Percentiles rank a stretch among this genome's conserved stretches.
phyloP scores from a whole-genome alignment of 78 protist genomes.

The Isochrysis galbana region DNA sequence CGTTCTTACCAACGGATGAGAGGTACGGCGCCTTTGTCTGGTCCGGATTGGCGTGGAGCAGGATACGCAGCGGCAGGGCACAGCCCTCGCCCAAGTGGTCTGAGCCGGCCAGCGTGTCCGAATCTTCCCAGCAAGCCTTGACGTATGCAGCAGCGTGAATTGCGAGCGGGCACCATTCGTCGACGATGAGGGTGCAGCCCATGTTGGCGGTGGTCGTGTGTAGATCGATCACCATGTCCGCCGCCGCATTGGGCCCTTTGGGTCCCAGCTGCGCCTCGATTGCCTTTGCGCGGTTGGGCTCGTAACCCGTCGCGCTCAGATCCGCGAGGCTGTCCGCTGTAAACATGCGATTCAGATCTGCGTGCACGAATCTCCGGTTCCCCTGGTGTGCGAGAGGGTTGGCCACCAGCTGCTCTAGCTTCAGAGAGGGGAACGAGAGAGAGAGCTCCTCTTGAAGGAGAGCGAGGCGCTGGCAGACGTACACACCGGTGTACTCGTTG shows the following conservation, averaged over 20 bases:
- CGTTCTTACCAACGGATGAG: background rate
- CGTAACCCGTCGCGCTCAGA: background rate
- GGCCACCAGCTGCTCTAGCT: background rate
- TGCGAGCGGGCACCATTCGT: background rate
- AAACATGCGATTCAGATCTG: background rate
- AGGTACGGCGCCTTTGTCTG: background rate
- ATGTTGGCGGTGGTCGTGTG: constrained; percentile 17
- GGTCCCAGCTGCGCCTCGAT: background rate
- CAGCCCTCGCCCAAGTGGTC: no score
- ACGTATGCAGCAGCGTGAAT: background rate
- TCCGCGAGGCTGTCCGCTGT: background rate
- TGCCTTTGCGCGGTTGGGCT: background rate
- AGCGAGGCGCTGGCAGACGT: background rate
- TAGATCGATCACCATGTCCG: background rate
- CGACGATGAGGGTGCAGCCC: constrained; percentile 4
- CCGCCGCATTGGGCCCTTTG: background rate
- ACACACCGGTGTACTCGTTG: constrained; percentile 13
- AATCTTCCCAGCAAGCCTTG: background rate
- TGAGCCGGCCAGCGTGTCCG: background rate
- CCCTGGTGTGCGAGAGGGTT: background rate
- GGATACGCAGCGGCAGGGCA: background rate
- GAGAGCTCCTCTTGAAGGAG: background rate
- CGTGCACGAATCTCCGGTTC: background rate
- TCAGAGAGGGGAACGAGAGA: background rate
- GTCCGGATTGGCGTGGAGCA: background rate